Evolutionary conservation across 257 asterid species (phyloP).

Genomic region (Paraleonurus japonicus): DNA sequence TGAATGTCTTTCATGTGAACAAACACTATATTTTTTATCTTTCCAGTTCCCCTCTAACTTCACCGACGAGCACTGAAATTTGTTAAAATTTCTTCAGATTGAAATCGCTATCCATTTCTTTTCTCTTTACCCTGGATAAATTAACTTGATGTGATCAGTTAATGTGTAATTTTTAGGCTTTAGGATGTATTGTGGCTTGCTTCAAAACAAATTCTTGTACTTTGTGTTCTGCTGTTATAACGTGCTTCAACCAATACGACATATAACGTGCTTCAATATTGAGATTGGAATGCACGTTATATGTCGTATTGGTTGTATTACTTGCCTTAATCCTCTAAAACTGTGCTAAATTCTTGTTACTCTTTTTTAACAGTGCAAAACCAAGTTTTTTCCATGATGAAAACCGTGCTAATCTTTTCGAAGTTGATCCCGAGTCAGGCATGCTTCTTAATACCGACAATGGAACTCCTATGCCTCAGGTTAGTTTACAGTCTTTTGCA

Average conservation of each 20-base stretch:
- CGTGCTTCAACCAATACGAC: too few species aligned
- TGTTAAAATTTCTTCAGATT: too few species aligned
- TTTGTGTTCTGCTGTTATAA: constrained; percentile 8
- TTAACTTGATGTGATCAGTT: constrained; percentile 11
- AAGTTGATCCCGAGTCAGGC: constrained; percentile 84
- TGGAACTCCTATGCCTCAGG: constrained; percentile 98
- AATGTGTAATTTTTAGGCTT: not conserved
- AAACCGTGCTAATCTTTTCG: constrained; percentile 78
- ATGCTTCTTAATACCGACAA: constrained; percentile 94
- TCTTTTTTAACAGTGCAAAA: constrained; percentile 75
- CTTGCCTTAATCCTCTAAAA: constrained; percentile 12
- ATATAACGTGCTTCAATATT: too few species aligned
- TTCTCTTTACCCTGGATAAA: not conserved
- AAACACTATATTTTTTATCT: too few species aligned
- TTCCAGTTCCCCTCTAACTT: too few species aligned
- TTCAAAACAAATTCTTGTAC: constrained; percentile 9
- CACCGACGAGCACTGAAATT: too few species aligned
- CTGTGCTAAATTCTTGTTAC: constrained; percentile 17
- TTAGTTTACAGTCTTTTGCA: constrained; percentile 35
- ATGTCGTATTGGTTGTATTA: constrained; percentile 9
- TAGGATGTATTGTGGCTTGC: not conserved
- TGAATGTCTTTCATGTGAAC: too few species aligned
- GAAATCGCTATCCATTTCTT: not conserved
- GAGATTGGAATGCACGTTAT: not conserved
- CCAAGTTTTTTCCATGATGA: constrained; percentile 96